Base-by-base conservation (phyloP, 805 yeast species). In the Candida boidinii region DNA sequence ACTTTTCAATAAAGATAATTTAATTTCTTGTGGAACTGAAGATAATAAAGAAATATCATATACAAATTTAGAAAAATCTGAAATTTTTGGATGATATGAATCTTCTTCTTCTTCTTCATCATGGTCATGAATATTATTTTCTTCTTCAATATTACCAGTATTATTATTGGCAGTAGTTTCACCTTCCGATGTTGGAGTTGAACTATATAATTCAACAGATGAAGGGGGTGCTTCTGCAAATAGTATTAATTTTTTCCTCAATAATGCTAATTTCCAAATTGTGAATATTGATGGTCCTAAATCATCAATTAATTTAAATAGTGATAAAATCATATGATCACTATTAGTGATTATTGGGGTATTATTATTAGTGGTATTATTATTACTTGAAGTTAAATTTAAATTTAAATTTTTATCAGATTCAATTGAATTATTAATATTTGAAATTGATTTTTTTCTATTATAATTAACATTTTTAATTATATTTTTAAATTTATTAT, bases 211-310 rank as follows among this genome's bases (percentile, higher is more conserved):
- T n/a, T n/a, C n/a, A n/a, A n/a, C n/a, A n/a, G n/a, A n/a, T n/a
- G n/a, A 10, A n/a, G 26, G 10, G 11, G 6, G 16, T 24, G 6
- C 8, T 7, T 24, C 17, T 4, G 49, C 36, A 28, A 66, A 64
- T 1, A 79, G 39, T 3, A 83, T 39, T 4, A 83, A 64, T 23
- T 73, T 58, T 37, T 73, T 68, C 14, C 92, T 58, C 22, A 79
- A 47, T 25, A 83, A 53, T 3, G 76, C 69, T 22, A 73, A 62
- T 53, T 76, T 80, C 76, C 79, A 83, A 4, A 79, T 50, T 25
- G 64, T 69, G 46, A 79, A 81, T 2, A 76, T 58, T 31, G 78
- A 56, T 1, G 92, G 88, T 0, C 94, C 88, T 32, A 76, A 55
- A 2, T 52, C 46, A 19, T 67, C 61, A 28, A 80, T 45, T 24